phyloP scores from a whole-genome alignment of 1,284 basidiomycete genomes.

The Gomphus bonarii region DNA sequence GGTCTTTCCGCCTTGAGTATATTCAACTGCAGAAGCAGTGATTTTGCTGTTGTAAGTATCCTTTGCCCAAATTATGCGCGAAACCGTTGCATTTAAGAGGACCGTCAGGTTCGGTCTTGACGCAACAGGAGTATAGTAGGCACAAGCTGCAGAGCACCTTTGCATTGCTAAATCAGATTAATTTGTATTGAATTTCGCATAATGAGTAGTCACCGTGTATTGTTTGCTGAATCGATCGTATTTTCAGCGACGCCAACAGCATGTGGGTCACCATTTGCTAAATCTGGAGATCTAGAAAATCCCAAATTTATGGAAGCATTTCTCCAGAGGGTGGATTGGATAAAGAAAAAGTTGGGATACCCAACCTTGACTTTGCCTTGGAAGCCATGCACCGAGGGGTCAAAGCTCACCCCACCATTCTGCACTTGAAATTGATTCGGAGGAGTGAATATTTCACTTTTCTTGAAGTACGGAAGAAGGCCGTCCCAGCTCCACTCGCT shows the following conservation, averaged over 20 bases:
- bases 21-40: constrained; percentile 11
- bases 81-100: constrained; percentile 10
- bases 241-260: constrained; percentile 12
- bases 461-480: constrained; percentile 14
- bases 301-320: constrained; percentile 10
- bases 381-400: constrained; percentile 11
- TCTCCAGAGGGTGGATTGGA: constrained; percentile 12
- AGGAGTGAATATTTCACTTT: constrained; percentile 11
- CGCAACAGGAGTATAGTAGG: constrained; percentile 12
- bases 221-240: constrained; percentile 13
- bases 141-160: constrained; percentile 14
- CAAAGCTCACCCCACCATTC: constrained; percentile 10
- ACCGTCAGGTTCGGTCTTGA: constrained; percentile 12
- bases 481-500: constrained; percentile 11
- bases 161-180: neutral
- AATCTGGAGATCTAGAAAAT: constrained; percentile 11
- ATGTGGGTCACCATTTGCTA: constrained; percentile 13
- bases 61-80: constrained; percentile 10
- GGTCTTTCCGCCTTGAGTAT: constrained; percentile 7
- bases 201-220: constrained; percentile 9
- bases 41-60: neutral
- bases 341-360: constrained; percentile 14
- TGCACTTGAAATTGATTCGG: constrained; percentile 11
- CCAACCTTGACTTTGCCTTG: constrained; percentile 12
- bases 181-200: neutral